A percentile compares a stretch with the other conserved stretches of the same genome.
These are phyloP conservation scores for Thuidium tamariscinum DNA, from an alignment of 225 moss, liverwort and hornwort genomes.

Conservation along the genomic window DNA sequence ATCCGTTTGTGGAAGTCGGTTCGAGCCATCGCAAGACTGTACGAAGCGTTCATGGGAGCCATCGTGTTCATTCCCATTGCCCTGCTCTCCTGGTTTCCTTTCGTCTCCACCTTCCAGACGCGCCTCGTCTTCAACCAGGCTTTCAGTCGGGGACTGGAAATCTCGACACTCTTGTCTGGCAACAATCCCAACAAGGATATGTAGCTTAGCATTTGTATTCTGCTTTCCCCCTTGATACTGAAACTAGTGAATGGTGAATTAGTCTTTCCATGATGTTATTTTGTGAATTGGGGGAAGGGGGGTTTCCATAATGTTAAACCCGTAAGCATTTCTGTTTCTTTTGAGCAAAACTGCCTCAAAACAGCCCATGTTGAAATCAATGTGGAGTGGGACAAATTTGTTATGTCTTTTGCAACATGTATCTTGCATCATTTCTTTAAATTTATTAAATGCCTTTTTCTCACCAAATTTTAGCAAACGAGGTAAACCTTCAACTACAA, in stretches of 20 bases:
- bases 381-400: too few relatives aligned
- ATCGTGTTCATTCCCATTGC: constrained; percentile 51
- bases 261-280: background rate
- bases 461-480: background rate
- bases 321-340: background rate
- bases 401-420: background rate
- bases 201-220: background rate
- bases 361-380: background rate
- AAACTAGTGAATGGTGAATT: background rate
- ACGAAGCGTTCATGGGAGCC: constrained; percentile 48
- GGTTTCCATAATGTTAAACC: background rate
- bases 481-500: background rate
- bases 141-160: constrained; percentile 93
- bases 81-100: constrained; percentile 87
- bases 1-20: constrained; percentile 39
- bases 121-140: constrained; percentile 94
- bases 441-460: background rate
- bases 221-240: background rate
- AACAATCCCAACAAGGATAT: constrained; percentile 50
- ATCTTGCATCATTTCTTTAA: background rate
- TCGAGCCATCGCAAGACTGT: constrained; percentile 39
- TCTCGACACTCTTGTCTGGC: constrained; percentile 60
- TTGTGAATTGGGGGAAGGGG: background rate
- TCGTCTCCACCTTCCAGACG: constrained; percentile 97
- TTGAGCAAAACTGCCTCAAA: background rate